Conservation (phyloP, 2,329 filamentous ascomycete genomes). For the Diaporthe sp. region DNA sequence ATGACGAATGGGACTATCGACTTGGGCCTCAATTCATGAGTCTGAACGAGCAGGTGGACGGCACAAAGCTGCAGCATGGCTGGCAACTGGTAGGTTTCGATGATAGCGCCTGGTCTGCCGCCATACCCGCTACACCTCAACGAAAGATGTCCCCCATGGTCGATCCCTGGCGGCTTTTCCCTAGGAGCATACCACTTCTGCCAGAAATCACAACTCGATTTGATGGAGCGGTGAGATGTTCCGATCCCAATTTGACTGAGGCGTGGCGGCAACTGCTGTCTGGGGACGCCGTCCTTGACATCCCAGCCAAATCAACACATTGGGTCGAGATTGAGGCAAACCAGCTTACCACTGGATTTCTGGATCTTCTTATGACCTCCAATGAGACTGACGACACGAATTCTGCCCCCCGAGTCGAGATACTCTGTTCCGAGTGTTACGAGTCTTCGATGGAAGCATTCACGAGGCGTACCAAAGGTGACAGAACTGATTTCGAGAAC, state of each 20-base stretch:
- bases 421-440: slow-evolving; percentile 51
- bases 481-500: slow-evolving; percentile 35
- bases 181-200: slow-evolving; percentile 35
- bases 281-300: slow-evolving; percentile 35
- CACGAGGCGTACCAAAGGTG: slow-evolving; percentile 36
- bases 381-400: slow-evolving; percentile 23
- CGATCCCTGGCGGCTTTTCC: slow-evolving; percentile 34
- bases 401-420: slow-evolving; percentile 40
- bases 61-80: slow-evolving; percentile 28
- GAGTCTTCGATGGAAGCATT: slow-evolving; percentile 43
- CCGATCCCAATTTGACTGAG: neutral
- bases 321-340: slow-evolving; percentile 39
- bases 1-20: slow-evolving; percentile 45
- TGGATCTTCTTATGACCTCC: neutral
- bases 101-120: slow-evolving; percentile 34
- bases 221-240: slow-evolving; percentile 22
- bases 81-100: slow-evolving; percentile 41
- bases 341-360: slow-evolving; percentile 20
- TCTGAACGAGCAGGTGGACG: slow-evolving; percentile 43
- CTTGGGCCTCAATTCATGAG: slow-evolving; percentile 44
- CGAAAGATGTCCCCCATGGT: slow-evolving; percentile 40
- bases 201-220: slow-evolving; percentile 32
- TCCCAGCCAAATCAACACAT: slow-evolving; percentile 35
- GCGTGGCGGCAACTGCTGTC: slow-evolving; percentile 10
- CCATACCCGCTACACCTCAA: slow-evolving; percentile 28